Conservation (phyloP, 148 eudicot species). For the Silene uniflora region DNA sequence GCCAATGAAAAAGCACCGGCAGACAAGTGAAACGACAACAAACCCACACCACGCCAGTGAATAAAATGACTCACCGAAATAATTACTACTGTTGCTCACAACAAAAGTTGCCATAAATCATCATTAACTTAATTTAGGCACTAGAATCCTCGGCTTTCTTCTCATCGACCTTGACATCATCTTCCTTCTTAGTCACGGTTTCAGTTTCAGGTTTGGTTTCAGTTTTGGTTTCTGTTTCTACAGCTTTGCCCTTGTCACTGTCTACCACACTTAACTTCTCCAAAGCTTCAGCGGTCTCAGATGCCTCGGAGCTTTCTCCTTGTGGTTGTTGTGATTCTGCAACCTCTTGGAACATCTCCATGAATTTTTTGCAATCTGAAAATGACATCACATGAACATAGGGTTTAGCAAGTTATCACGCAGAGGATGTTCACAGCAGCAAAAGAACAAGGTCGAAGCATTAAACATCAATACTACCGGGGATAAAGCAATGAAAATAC, state of each 20-base stretch:
- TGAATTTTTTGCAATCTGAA: slow-evolving; percentile 78
- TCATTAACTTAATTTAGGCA: slow-evolving; percentile 23
- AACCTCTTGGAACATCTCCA: slow-evolving; percentile 64
- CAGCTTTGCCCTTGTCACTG: slow-evolving; percentile 35
- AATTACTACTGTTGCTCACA: slow-evolving; percentile 11
- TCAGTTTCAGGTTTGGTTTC: slow-evolving; percentile 32
- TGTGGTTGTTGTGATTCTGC: slow-evolving; percentile 60
- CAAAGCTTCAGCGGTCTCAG: slow-evolving; percentile 60
- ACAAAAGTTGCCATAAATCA: slow-evolving; percentile 2
- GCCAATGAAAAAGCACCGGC: slow-evolving; percentile 3
- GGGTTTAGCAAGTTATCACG: not conserved
- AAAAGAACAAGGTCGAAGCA: not conserved
- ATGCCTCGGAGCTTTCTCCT: slow-evolving; percentile 57
- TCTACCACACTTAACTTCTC: slow-evolving; percentile 64
- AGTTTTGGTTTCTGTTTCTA: slow-evolving; percentile 31
- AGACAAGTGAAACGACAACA: slow-evolving; percentile 3
- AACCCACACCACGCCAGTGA: slow-evolving; percentile 10
- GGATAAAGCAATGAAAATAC: too few species aligned
- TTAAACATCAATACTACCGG: not conserved
- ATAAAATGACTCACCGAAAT: slow-evolving; percentile 13
- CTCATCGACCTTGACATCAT: slow-evolving; percentile 35
- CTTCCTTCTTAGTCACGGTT: slow-evolving; percentile 23
- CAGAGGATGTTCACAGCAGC: not conserved
- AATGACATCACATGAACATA: not conserved
- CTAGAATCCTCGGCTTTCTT: slow-evolving; percentile 33